These are phyloP conservation scores for Blastomyces parvus DNA, from an alignment of 2,329 filamentous ascomycete species.

Conservation along the genomic window DNA sequence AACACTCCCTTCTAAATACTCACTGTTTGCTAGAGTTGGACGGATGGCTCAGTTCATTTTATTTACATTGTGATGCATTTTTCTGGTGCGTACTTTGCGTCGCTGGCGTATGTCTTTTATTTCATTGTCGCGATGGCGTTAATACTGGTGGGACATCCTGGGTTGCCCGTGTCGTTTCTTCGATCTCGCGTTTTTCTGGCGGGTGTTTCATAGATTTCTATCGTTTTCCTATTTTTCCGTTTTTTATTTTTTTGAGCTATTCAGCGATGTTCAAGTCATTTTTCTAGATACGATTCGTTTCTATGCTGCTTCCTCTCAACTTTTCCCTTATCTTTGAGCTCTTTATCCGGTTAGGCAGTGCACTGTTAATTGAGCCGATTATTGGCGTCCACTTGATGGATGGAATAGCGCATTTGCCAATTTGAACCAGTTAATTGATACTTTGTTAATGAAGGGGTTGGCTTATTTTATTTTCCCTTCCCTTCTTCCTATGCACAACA, in stretches of 20 bases:
- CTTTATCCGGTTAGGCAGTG: neutral
- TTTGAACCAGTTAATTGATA: neutral
- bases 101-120: neutral
- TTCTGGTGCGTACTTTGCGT: neutral
- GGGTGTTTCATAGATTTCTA: slow-evolving; percentile 1
- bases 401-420: neutral
- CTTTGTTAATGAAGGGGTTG: neutral
- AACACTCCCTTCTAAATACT: neutral
- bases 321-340: neutral
- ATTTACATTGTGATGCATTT: neutral
- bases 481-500: neutral
- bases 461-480: neutral
- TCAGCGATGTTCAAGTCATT: neutral
- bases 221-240: neutral
- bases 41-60: neutral
- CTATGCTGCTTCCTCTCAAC: neutral
- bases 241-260: neutral
- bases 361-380: neutral
- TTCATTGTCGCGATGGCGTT: neutral
- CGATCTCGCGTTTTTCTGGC: neutral
- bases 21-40: neutral
- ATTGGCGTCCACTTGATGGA: neutral
- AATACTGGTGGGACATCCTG: neutral
- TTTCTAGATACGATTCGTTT: neutral
- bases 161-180: neutral